A percentile compares a stretch with the other conserved stretches of the same genome.
Conservation (phyloP, 129 eudicot species). For the Tanacetum coccineum region DNA sequence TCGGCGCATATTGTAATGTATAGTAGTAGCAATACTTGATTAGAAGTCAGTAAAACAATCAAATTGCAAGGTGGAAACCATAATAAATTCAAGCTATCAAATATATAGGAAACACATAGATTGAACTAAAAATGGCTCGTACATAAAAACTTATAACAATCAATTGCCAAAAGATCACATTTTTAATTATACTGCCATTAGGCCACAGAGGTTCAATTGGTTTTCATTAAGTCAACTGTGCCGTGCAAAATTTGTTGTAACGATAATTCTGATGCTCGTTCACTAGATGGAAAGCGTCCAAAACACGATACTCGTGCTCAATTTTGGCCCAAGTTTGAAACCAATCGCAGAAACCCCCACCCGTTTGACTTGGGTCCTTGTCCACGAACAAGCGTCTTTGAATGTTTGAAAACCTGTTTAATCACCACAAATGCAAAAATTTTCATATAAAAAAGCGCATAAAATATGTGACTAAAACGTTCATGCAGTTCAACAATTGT, state of each 20-base stretch:
- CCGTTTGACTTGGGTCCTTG: conserved; percentile 34
- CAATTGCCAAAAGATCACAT: conserved; percentile 17
- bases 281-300: conserved; percentile 50
- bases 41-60: not conserved
- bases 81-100: too few relatives aligned
- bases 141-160: conserved; percentile 14
- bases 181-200: conserved; percentile 30
- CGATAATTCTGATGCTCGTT: conserved; percentile 38
- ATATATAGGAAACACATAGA: not conserved
- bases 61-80: not conserved
- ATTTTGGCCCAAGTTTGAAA: conserved; percentile 33
- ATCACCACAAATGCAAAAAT: not conserved
- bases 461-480: too few relatives aligned
- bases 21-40: not conserved
- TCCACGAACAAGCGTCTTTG: conserved; percentile 44
- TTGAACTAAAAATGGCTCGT: not conserved
- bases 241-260: conserved; percentile 35
- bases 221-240: conserved; percentile 33
- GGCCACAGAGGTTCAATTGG: conserved; percentile 53
- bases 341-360: conserved; percentile 23
- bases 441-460: not conserved
- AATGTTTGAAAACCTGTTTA: conserved; percentile 28
- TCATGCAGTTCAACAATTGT: too few relatives aligned
- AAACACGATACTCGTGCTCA: conserved; percentile 37
- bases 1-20: not conserved